Conservation (phyloP, 2,329 filamentous ascomycete genomes). For the Fusarium ambrosium region DNA sequence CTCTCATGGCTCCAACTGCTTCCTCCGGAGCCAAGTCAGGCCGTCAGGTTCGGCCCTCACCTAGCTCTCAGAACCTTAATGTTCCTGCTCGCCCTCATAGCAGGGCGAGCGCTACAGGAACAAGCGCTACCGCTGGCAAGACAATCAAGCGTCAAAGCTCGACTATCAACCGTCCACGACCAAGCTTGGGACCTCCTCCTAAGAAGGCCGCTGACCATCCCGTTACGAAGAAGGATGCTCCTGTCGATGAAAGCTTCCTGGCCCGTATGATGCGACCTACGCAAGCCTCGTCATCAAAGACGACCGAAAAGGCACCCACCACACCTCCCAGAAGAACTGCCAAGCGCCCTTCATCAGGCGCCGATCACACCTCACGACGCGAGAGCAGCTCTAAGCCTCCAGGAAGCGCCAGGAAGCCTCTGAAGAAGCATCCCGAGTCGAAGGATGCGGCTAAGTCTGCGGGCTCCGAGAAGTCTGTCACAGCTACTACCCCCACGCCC, state of each 20-base stretch:
- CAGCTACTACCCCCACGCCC: conserved; percentile 12
- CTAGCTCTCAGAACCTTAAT: conserved; percentile 52
- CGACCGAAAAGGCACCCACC: conserved; percentile 69
- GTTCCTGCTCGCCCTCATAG: conserved; percentile 60
- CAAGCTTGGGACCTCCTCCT: conserved; percentile 70
- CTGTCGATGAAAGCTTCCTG: conserved; percentile 78
- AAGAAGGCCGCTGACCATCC: conserved; percentile 58
- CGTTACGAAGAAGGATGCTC: conserved; percentile 64
- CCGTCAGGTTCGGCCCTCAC: conserved; percentile 47
- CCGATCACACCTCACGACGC: conserved; percentile 36
- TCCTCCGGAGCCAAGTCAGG: conserved; percentile 73
- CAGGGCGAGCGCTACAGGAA: conserved; percentile 56
- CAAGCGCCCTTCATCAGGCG: conserved; percentile 40
- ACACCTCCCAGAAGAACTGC: conserved; percentile 63
- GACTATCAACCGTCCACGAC: conserved; percentile 59
- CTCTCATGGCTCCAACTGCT: conserved; percentile 77
- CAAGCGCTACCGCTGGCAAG: conserved; percentile 44
- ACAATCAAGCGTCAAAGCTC: conserved; percentile 61
- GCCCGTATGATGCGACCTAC: conserved; percentile 88
- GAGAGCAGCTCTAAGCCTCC: conserved; percentile 43
- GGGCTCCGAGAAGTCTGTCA: conserved; percentile 15
- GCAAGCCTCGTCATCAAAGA: conserved; percentile 76
- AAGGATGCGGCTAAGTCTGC: conserved; percentile 10
- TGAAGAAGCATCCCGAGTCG: conserved; percentile 20
- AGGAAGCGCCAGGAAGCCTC: conserved; percentile 42